Percentiles rank a stretch among this genome's conserved stretches.
Conservation (phyloP, 768 basidiomycete genomes). For the Tricholoma furcatifolium region DNA sequence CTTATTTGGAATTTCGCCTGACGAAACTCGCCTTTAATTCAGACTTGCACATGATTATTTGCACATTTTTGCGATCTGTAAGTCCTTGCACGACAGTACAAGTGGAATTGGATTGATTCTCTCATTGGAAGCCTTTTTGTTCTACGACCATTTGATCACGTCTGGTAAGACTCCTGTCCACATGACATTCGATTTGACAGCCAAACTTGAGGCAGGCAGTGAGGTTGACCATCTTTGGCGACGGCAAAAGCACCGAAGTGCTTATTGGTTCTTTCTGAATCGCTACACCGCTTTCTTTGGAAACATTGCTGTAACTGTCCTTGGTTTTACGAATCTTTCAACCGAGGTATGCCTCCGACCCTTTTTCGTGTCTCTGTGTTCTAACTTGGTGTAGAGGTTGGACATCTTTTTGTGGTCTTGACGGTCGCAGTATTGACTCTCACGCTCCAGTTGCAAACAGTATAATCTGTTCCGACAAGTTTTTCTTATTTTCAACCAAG, state of each 20-base stretch:
- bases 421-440: neutral
- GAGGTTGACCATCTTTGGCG: slow-evolving; percentile 48
- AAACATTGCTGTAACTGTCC: slow-evolving; percentile 29
- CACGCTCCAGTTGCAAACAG: slow-evolving; percentile 33
- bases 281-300: slow-evolving; percentile 48
- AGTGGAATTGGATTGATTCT: neutral
- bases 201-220: slow-evolving; percentile 20
- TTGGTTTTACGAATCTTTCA: slow-evolving; percentile 27
- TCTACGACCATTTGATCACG: slow-evolving; percentile 39
- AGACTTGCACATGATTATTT: slow-evolving; percentile 30
- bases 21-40: neutral
- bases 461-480: slow-evolving; percentile 40
- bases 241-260: slow-evolving; percentile 34
- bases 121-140: slow-evolving; percentile 29
- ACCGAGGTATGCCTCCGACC: slow-evolving; percentile 17
- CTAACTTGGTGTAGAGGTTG: slow-evolving; percentile 14
- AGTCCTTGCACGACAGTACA: slow-evolving; percentile 10
- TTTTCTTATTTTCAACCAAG: slow-evolving; percentile 41
- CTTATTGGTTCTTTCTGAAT: slow-evolving; percentile 47
- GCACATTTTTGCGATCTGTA: slow-evolving; percentile 32
- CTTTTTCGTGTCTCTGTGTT: neutral
- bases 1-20: neutral
- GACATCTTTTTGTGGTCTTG: neutral
- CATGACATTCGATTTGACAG: neutral
- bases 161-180: slow-evolving; percentile 22